Conservation (phyloP, 495 filamentous ascomycete species). For the Chlorociboria aeruginascens region DNA sequence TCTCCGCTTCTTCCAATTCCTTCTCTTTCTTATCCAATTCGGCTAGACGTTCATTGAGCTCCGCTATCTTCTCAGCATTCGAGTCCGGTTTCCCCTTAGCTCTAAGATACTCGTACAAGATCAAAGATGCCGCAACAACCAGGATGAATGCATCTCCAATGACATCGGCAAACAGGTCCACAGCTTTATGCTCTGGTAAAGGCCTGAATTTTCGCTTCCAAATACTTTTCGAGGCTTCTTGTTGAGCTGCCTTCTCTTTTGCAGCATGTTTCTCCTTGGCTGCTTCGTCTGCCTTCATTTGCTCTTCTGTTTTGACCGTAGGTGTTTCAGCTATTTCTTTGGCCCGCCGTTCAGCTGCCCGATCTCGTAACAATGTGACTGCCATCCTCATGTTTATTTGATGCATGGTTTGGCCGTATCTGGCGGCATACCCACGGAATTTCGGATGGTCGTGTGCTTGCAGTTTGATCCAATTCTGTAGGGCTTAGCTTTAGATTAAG, state of each 20-base stretch:
- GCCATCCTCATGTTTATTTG: conserved; percentile 88
- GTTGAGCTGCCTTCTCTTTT: conserved; percentile 38
- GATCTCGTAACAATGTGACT: conserved; percentile 73
- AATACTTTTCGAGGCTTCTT: conserved; percentile 25
- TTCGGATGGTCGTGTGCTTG: conserved; percentile 91
- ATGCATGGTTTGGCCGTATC: conserved; percentile 66
- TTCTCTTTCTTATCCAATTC: conserved; percentile 43
- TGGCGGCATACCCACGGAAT: conserved; percentile 68
- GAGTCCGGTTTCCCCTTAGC: conserved; percentile 64
- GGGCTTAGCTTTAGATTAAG: not conserved
- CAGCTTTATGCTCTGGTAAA: conserved; percentile 82
- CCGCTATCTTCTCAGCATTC: conserved; percentile 51
- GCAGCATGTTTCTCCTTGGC: conserved; percentile 25
- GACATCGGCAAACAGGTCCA: conserved; percentile 92
- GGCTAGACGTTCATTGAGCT: conserved; percentile 53
- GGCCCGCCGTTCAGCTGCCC: conserved; percentile 43
- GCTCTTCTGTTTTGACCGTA: conserved; percentile 70
- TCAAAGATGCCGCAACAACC: conserved; percentile 60
- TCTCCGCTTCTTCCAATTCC: conserved; percentile 54
- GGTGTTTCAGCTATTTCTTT: conserved; percentile 58
- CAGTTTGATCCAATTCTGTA: conserved; percentile 80
- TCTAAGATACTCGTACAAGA: conserved; percentile 72
- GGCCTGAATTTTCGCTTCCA: conserved; percentile 51
- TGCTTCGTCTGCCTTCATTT: conserved; percentile 51
- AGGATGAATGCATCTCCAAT: conserved; percentile 87